Evolutionary conservation across 2,329 filamentous ascomycete genomes (phyloP).

Genomic region (Calycina herbarum): DNA sequence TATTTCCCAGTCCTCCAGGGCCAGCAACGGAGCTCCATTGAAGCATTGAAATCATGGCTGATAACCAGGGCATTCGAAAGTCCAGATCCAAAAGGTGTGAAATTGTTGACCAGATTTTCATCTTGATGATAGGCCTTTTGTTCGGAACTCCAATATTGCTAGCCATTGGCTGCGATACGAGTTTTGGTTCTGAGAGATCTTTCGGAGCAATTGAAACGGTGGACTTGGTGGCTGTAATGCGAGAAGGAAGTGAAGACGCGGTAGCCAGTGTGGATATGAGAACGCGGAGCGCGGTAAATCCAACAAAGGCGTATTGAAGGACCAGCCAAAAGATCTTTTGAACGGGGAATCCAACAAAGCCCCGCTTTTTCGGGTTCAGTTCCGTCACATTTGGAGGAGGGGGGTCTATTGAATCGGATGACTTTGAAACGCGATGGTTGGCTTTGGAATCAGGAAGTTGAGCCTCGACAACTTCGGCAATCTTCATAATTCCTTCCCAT

Average conservation of each 20-base stretch:
- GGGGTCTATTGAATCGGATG: constrained; percentile 36
- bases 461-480: constrained; percentile 51
- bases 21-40: constrained; percentile 74
- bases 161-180: constrained; percentile 20
- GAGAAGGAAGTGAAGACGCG: constrained; percentile 65
- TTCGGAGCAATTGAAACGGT: constrained; percentile 28
- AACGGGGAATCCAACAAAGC: constrained; percentile 27
- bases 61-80: constrained; percentile 87
- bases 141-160: constrained; percentile 21
- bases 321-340: constrained; percentile 49
- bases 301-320: constrained; percentile 51
- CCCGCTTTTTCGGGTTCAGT: constrained; percentile 23
- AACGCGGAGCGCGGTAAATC: constrained; percentile 63
- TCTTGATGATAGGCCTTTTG: constrained; percentile 59
- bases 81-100: constrained; percentile 73
- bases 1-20: constrained; percentile 71
- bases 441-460: constrained; percentile 37
- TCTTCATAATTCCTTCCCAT: constrained; percentile 79
- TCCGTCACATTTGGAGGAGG: constrained; percentile 20
- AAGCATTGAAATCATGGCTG: constrained; percentile 70
- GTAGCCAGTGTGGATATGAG: constrained; percentile 63
- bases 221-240: constrained; percentile 40
- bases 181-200: constrained; percentile 27
- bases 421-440: constrained; percentile 33
- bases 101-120: constrained; percentile 74